Evolutionary conservation across 768 basidiomycete species (phyloP), one percentile per base, ranked within the genome.

Genomic region (Amanita pallidorosea): DNA sequence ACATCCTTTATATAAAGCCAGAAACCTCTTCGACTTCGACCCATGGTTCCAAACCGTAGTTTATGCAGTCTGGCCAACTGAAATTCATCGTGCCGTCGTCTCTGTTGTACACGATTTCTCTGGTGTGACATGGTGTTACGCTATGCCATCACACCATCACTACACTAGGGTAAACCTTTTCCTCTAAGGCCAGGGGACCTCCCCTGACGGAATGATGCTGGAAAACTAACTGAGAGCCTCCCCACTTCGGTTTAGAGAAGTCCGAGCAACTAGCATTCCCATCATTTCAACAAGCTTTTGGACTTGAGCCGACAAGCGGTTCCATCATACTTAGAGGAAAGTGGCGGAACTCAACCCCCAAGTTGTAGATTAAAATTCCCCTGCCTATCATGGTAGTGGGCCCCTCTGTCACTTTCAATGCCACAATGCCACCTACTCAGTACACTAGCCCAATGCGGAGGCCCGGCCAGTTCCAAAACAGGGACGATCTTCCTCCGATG

Each of bases 401-500:
- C n/a, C n/a, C n/a, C n/a, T n/a, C n/a, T n/a, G n/a, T n/a, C n/a
- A n/a, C n/a, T n/a, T n/a, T n/a, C n/a, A n/a, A n/a, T n/a, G n/a
- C n/a, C n/a, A n/a, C 27, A 27, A 27, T 29, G 29, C 42, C 20
- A 23, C 42, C 4, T 27, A 27, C 18, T 33, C 33, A 13, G 12
- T 33, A 23, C 31, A 29, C 20, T 12, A 34, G 23, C 7, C 65
- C 63, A 62, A 54, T 57, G 54, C 56, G 53, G 63, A 65, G 66
- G 67, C 63, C 37, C 38, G 57, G 61, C 61, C 65, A 65, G 65
- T 64, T 65, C 59, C 55, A 35, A 61, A 61, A 59, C 57, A 58
- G 61, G 63, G 59, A 55, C 55, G 47, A 51, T 15, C 25, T 45
- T 49, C 50, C 49, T 57, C 72, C 72, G 72, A 74, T 67, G 64